Percentiles rank a stretch among this genome's conserved stretches.
phyloP scores from a whole-genome alignment of 1,139 yeast species.

The Zygosaccharomyces pseudobailii region DNA sequence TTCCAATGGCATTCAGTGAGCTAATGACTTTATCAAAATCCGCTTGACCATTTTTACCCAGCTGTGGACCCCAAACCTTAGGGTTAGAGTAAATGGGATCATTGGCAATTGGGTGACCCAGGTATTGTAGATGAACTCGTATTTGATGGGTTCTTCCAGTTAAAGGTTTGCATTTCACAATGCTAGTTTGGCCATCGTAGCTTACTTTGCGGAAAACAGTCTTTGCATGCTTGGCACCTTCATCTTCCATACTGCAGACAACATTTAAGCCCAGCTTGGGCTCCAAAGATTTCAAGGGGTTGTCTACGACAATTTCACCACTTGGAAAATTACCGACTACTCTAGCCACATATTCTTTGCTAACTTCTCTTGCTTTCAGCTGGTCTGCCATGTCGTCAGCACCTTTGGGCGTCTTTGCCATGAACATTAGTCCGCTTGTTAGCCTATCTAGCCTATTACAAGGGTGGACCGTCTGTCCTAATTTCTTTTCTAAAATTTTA shows the following conservation, averaged over 20 bases:
- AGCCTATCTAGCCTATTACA: constrained; percentile 87
- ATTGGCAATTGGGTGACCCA: constrained; percentile 90
- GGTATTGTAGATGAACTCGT: constrained; percentile 79
- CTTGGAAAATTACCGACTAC: constrained; percentile 82
- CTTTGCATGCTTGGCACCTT: constrained; percentile 59
- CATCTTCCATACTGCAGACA: constrained; percentile 44
- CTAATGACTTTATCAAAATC: constrained; percentile 44
- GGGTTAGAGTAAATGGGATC: constrained; percentile 84
- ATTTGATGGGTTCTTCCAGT: constrained; percentile 97
- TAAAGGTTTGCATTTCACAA: constrained; percentile 76
- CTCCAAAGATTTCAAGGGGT: constrained; percentile 66
- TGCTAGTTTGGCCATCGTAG: constrained; percentile 50
- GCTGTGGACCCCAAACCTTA: constrained; percentile 66
- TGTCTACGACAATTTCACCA: constrained; percentile 50
- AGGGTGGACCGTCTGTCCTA: constrained; percentile 67
- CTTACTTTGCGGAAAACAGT: constrained; percentile 41
- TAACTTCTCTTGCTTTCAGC: constrained; percentile 68
- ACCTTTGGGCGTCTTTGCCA: constrained; percentile 77
- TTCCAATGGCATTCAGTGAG: constrained; percentile 61
- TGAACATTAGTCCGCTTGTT: constrained; percentile 91
- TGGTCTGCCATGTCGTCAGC: constrained; percentile 76
- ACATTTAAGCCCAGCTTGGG: constrained; percentile 77
- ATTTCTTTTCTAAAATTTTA: constrained; percentile 69
- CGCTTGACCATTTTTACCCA: constrained; percentile 58
- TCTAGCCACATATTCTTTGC: constrained; percentile 80